These are phyloP conservation scores for Triticum urartu DNA, from an alignment of 176 grass and related monocot genomes.

Conservation along the genomic window DNA sequence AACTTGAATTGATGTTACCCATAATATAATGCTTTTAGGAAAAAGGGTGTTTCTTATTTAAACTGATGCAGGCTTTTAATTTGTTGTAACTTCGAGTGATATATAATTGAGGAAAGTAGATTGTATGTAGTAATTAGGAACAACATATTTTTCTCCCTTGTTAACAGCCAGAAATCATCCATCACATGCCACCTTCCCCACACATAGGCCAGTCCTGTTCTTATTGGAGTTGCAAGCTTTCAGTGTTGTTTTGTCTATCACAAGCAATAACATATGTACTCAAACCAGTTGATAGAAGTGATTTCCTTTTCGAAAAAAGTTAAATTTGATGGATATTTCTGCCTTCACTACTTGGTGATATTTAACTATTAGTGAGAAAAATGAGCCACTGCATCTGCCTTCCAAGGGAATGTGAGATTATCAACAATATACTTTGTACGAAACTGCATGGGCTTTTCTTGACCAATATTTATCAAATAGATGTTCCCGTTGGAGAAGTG, in stretches of 20 bases:
- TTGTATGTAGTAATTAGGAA: constrained; percentile 1
- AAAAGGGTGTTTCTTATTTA: not conserved
- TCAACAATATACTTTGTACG: not conserved
- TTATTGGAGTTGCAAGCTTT: not conserved
- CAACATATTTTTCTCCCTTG: not conserved
- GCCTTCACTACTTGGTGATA: not conserved
- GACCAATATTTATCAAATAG: constrained; percentile 12
- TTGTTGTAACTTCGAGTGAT: not conserved
- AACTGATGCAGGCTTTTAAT: not conserved
- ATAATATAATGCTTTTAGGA: constrained; percentile 6
- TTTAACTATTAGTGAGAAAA: not conserved
- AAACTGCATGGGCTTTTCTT: constrained; percentile 5
- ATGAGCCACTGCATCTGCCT: not conserved
- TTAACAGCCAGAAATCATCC: constrained; percentile 10
- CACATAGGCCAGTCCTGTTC: constrained; percentile 14
- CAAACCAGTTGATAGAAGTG: constrained; percentile 7
- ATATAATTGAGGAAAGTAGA: constrained; percentile 9
- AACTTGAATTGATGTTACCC: not conserved
- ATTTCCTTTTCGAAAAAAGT: not conserved
- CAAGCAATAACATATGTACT: constrained; percentile 2
- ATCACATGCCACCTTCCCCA: constrained; percentile 3
- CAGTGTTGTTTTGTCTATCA: constrained; percentile 16
- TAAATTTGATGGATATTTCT: constrained; percentile 10
- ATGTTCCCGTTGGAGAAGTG: constrained; percentile 7
- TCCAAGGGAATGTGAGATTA: constrained; percentile 12